Base-by-base conservation (phyloP, 2,329 filamentous ascomycete species). In the Fusarium nygamai region DNA sequence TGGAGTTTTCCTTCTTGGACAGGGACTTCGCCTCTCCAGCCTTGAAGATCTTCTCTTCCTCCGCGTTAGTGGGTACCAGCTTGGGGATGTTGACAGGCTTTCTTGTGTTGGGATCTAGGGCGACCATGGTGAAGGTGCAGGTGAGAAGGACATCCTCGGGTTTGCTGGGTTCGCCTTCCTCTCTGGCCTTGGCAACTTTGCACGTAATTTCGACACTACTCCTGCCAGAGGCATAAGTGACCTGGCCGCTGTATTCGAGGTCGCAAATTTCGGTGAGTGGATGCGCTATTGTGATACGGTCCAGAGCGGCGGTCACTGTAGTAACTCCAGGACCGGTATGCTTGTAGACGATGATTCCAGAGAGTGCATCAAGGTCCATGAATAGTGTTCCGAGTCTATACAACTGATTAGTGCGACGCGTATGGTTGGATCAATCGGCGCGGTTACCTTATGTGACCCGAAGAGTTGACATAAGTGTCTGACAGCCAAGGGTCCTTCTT, bases 361-460 rank as follows among this genome's bases (percentile, higher is more conserved):
- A 92, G 13, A 95, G 83, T 0, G 93, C 93, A 82, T 95, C 93
- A 5, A 95, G 87, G 72, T 95, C 93, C 92, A 95, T 95, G 70
- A 95, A 90, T 22, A 95, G 84, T 0, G 92, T 91, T 1, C 93
- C 93, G 13, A 95, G 86, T 61, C 79, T 80, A 33, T 24, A 6
- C 19, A 17, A 0, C 1, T 12, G n/a, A 14, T 44, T 24, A 24
- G 41, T 44, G 8, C 5, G 5, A 24, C 24, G 4, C 41, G n/a
- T 12, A 10, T 24, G 22, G 6, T 8, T 3, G 13, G 6, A 16
- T 16, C 13, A 29, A 8, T 22, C 12, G 29, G 17, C 9, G 8
- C 3, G 33, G 9, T 13, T 78, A 73, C 78, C 91, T 87, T 75
- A 95, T 92, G 75, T 94, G 92, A 0, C 93, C 93, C 1, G 90